Conservation (phyloP, 805 yeast genomes). For the Candida namnaoensis region DNA sequence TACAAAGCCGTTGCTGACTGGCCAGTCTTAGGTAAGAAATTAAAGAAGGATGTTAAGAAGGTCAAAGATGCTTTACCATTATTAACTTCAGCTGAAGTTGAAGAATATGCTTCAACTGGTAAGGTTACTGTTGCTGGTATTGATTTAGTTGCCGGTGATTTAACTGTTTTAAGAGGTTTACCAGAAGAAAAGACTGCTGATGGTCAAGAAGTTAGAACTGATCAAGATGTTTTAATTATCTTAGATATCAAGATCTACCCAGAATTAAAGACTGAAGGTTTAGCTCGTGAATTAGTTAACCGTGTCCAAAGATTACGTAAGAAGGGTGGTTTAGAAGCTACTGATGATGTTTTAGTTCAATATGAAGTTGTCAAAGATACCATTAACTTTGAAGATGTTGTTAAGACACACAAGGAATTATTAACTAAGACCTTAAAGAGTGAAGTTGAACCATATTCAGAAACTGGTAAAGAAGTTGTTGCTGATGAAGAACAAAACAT, state of each 20-base stretch:
- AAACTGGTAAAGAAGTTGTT: conserved; percentile 42
- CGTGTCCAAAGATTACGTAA: conserved; percentile 96
- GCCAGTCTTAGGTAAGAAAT: conserved; percentile 96
- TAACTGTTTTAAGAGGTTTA: conserved; percentile 83
- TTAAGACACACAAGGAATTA: conserved; percentile 57
- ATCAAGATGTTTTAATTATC: conserved; percentile 81
- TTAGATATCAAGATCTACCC: conserved; percentile 83
- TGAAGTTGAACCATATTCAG: conserved; percentile 30
- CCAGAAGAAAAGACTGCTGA: conserved; percentile 54
- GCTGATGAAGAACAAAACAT: conserved; percentile 84
- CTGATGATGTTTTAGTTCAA: conserved; percentile 90
- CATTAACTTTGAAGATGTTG: conserved; percentile 51
- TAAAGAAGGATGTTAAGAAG: conserved; percentile 86
- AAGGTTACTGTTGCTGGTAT: conserved; percentile 84
- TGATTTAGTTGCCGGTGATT: conserved; percentile 77
- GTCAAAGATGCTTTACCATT: conserved; percentile 90
- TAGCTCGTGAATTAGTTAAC: conserved; percentile 93
- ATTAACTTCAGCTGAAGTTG: conserved; percentile 77
- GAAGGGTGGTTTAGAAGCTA: conserved; percentile 89
- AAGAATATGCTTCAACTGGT: conserved; percentile 62
- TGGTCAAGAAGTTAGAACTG: conserved; percentile 85
- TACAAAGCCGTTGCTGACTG: conserved; percentile 97
- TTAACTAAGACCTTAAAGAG: conserved; percentile 72
- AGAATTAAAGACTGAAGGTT: conserved; percentile 86
- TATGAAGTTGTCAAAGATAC: conserved; percentile 58